Conservation (phyloP, 257 asterid species). For the Nicotiana tabacum region DNA sequence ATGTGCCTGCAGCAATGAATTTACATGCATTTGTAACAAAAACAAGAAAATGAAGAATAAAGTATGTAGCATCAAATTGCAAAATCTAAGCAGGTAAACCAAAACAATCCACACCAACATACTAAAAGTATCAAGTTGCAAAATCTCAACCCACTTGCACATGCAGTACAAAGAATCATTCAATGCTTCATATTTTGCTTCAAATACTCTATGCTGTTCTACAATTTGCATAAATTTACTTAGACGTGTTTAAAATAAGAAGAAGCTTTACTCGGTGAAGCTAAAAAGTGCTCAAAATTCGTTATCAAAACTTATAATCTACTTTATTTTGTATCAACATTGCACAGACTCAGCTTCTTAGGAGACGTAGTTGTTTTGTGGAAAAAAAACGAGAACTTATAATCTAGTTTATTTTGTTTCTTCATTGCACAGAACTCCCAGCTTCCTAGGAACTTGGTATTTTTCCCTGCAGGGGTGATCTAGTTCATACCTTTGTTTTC, state of each 20-base stretch:
- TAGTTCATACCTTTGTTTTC: slow-evolving; percentile 48
- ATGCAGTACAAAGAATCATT: neutral
- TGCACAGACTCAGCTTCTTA: neutral
- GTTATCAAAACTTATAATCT: neutral
- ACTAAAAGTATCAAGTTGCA: too few species aligned
- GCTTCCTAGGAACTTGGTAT: neutral
- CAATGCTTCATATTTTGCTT: neutral
- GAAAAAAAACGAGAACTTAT: neutral
- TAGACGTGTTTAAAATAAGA: neutral
- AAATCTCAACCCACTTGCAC: neutral
- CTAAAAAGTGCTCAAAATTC: neutral
- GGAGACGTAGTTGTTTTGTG: neutral
- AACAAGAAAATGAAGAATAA: neutral
- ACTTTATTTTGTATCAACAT: neutral
- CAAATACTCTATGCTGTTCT: neutral
- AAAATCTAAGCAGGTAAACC: neutral
- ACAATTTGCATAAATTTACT: neutral
- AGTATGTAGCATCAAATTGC: neutral
- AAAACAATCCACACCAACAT: neutral
- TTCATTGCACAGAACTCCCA: neutral
- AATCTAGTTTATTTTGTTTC: neutral
- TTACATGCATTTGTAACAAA: neutral
- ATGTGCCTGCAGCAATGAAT: slow-evolving; percentile 39
- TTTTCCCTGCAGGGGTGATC: neutral
- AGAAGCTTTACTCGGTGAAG: neutral